Evolutionary conservation across 345 rosid species (phyloP), one percentile per base, ranked within the genome.

Genomic region (Eucalyptus virginea): DNA sequence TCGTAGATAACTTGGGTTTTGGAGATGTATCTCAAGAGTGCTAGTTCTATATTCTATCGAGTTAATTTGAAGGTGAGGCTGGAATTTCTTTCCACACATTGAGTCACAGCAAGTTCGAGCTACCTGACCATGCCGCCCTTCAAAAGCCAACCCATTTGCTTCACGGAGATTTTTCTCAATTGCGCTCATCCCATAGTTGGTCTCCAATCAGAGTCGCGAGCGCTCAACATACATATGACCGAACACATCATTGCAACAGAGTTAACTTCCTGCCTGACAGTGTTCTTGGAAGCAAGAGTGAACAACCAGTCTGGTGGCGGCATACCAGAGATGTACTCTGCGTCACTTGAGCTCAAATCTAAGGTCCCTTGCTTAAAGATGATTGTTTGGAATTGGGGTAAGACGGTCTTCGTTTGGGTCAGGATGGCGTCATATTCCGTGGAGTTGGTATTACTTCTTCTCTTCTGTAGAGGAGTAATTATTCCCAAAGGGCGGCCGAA

Each of bases 61-160:
- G 4, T 34, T 92, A 94, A 94, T n/a, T 87, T 97, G 90, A 92
- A 51, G 99, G 98, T 86, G 21, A 65, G 40, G 21, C 40, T 8
- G 21, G 77, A 65, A 65, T n/a, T 65, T 65, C 40, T 65, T 65
- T n/a, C 40, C 32, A 5, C 77, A 65, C 32, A 30, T 30, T 4
- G 40, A 67, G 21, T 32, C 80, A 32, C 40, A 8, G 80, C 80
- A 67, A 67, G 80, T 67, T 67, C 80, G 3, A 17, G 40, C 23
- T 8, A 67, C 80, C 37, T 34, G 80, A 67, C 80, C 32, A 67
- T 67, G 40, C 80, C 5, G 40, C 40, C 9, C 80, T 67, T 32
- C 80, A 32, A 67, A 67, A 67, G 80, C 40, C 80, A 67, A 67
- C 40, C 40, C 6, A 67, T 32, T 34, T 18, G 80, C 80, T 67